Evolutionary conservation across 345 rosid species (phyloP), one percentile per base, ranked within the genome.

Genomic region (Arabis alpina): DNA sequence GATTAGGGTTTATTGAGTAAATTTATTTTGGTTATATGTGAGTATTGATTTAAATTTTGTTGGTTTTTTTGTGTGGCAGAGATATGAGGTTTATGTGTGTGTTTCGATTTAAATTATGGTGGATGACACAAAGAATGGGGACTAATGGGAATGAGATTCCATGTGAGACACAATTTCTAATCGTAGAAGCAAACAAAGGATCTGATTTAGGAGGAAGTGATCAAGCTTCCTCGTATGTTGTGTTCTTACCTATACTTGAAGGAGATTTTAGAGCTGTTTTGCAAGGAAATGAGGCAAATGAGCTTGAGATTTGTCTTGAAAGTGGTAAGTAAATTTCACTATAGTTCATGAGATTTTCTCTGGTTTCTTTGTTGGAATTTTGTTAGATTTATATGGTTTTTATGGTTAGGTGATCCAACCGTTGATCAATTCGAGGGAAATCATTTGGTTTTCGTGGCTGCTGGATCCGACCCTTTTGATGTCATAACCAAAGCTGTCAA

Each of bases 91-190:
- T 86, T 69, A 28, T 85, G 78, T 68, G 75, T 70, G 86, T 84
- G 15, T 88, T 82, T 57, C 81, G 88, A 49, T 34, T 56, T 62
- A 86, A 84, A 61, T 67, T 88, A 65, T 84, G 91, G 95, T 88
- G 91, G 88, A 86, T 86, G 95, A 83, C 80, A 25, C 95, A 88
- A 3, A 70, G 83, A 2, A 77, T 80, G 11, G 91, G 89, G 42
- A 71, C 62, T 73, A 79, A 79, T 2, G 87, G 82, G 0, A 54
- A 76, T 12, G 85, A 86, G 58, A 70, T 86, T 30, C 88, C 88
- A 1, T 52, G 76, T 58, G 95, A 88, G 66, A 85, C 87, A 49
- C 91, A 86, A 43, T 54, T 88, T 82, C 79, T 88, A 51, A 76
- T 88, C 15, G 28, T 86, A 56, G 88, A 82, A 79, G 84, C 62